phyloP scores from a whole-genome alignment of 257 asterid genomes.

The Nicotiana paniculata region DNA sequence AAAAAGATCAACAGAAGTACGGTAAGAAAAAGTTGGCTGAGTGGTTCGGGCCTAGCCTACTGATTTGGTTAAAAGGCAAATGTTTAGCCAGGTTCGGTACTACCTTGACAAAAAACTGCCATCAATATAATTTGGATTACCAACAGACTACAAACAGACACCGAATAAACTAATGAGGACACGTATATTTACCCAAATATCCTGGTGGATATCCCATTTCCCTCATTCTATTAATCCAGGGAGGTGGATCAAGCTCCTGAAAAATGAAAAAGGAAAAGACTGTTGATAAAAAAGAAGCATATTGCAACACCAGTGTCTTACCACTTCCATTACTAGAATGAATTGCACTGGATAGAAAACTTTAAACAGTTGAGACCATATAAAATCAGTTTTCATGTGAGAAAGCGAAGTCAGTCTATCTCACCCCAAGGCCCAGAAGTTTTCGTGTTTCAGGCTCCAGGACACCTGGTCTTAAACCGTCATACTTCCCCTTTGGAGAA shows the following conservation, averaged over 20 bases:
- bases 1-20: not conserved
- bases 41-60: not conserved
- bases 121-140: not conserved
- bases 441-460: slow-evolving; percentile 82
- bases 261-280: slow-evolving; percentile 11
- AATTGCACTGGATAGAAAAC: not conserved
- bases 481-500: slow-evolving; percentile 80
- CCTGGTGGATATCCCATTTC: slow-evolving; percentile 97
- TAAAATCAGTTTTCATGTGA: not conserved
- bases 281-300: not conserved
- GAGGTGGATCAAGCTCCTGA: slow-evolving; percentile 98
- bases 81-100: not conserved
- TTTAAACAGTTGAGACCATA: not conserved
- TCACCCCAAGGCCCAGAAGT: slow-evolving; percentile 88
- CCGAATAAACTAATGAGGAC: not conserved
- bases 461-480: slow-evolving; percentile 72
- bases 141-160: no score
- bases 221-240: slow-evolving; percentile 97
- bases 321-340: not conserved
- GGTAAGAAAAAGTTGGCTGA: not conserved
- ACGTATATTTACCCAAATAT: slow-evolving; percentile 61
- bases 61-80: not conserved
- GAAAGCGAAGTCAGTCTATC: slow-evolving; percentile 9
- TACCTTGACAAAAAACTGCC: not conserved
- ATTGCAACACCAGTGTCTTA: not conserved